These are phyloP conservation scores for Penicillium longicatenatum DNA, from an alignment of 495 filamentous ascomycete species.

Conservation along the genomic window DNA sequence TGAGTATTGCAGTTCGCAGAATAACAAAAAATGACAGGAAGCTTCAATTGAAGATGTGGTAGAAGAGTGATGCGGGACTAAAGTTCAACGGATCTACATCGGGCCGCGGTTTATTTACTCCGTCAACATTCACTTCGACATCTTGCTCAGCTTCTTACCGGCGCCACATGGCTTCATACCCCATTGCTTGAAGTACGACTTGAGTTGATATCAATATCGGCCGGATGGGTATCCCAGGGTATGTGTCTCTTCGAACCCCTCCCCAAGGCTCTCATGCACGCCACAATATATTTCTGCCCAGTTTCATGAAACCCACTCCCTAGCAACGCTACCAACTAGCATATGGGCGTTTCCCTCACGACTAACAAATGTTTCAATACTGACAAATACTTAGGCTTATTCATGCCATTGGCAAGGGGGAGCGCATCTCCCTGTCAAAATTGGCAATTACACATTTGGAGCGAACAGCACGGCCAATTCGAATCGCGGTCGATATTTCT, in stretches of 20 bases:
- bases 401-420: conserved; percentile 79
- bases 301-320: conserved; percentile 14
- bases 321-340: conserved; percentile 2
- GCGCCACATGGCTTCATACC: conserved; percentile 15
- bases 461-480: conserved; percentile 67
- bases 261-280: neutral
- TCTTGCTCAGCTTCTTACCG: conserved; percentile 3
- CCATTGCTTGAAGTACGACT: neutral
- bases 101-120: conserved; percentile 42
- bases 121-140: conserved; percentile 30
- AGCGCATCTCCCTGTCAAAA: conserved; percentile 80
- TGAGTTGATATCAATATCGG: neutral
- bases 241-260: conserved; percentile 18
- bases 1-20: neutral
- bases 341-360: neutral
- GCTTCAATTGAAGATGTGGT: conserved; percentile 4
- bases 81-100: conserved; percentile 43
- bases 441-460: conserved; percentile 77
- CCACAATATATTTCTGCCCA: conserved; percentile 11
- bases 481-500: conserved; percentile 90
- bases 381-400: conserved; percentile 63
- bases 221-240: conserved; percentile 51
- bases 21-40: neutral
- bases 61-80: neutral
- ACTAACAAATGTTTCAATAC: neutral